Evolutionary conservation across 345 rosid species (phyloP).

Genomic region (Pseudoturritis turrita): DNA sequence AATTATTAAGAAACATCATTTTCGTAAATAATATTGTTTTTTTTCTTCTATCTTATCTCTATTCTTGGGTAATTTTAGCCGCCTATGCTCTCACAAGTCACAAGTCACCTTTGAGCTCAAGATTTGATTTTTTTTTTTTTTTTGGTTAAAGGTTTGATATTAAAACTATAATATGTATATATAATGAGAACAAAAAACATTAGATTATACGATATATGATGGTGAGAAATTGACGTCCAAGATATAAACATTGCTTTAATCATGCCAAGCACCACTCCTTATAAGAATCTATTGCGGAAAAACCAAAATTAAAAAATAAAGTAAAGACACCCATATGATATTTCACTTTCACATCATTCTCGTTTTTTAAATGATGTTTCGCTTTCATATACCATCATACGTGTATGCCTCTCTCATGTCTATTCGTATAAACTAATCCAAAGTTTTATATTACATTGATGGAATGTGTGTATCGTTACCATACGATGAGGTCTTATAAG

Average conservation of each 20-base stretch:
- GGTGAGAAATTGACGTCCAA: slow-evolving; percentile 13
- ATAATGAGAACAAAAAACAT: neutral
- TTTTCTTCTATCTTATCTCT: too few relatives aligned
- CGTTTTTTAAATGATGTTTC: slow-evolving; percentile 16
- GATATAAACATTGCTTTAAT: slow-evolving; percentile 24
- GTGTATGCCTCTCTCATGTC: neutral
- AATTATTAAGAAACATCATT: too few relatives aligned
- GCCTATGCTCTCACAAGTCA: neutral
- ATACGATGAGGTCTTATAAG: too few relatives aligned
- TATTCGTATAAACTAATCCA: neutral
- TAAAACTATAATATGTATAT: neutral
- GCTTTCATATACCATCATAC: slow-evolving; percentile 9
- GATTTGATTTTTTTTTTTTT: too few relatives aligned
- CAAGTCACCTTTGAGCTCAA: neutral
- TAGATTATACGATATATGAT: slow-evolving; percentile 10
- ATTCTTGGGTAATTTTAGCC: neutral
- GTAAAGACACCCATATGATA: slow-evolving; percentile 21
- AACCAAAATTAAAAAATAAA: neutral
- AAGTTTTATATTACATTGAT: too few relatives aligned
- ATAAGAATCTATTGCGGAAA: neutral
- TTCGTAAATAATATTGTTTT: too few relatives aligned
- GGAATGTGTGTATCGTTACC: neutral
- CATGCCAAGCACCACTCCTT: slow-evolving; percentile 31
- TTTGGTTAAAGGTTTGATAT: too few relatives aligned
- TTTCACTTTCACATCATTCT: slow-evolving; percentile 32